Base-by-base conservation (phyloP, 2,329 filamentous ascomycete species). In the Hypoxylon sp. region DNA sequence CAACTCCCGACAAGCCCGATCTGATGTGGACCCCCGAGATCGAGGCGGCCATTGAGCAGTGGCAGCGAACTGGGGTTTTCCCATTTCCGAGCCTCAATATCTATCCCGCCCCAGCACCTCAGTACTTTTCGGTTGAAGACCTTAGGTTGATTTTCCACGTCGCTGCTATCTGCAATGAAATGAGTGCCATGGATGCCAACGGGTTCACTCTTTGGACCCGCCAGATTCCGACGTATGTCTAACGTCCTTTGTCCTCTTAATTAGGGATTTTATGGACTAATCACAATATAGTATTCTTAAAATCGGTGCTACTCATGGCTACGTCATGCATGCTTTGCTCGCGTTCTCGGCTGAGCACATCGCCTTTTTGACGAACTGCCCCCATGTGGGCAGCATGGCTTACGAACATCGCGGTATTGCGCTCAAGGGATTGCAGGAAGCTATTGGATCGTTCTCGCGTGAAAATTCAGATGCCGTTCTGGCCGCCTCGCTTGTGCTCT, bases 331-430 rank as follows among this genome's bases (percentile, higher is more conserved):
- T 80, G 91, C 95, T 13, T 86, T 98, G 73, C 86, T 98, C 59
- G 93, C 94, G 5, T 92, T 98, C 75, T 97, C 96, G n/a, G 95
- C 96, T 59, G 95, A 93, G 76, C 94, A 98, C 80, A 88, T 99
- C 70, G 92, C 94, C 50, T 97, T 93, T 86, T 87, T 97, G 74
- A 96, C 93, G 57, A 90, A 93, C 75, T 97, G 94, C 75, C 89
- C 90, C 38, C 89, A 96, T 72, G 95, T 94, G 25, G 91, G 92
- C 71, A 94, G 94, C 81, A 89, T 98, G 80, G 93, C 93, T 19
- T 96, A 94, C 76, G 92, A 97, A 78, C 93, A 98, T 79, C 91
- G 93, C 62, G 93, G 93, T 25, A 87, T 92, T 71, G 95, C 96
- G 10, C 84, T 98, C 65, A 94, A 92, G 74, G 95, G 95, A 2